These are phyloP conservation scores for Schizosaccharomyces japonicus DNA, from an alignment of 805 yeast species.

Conservation along the genomic window DNA sequence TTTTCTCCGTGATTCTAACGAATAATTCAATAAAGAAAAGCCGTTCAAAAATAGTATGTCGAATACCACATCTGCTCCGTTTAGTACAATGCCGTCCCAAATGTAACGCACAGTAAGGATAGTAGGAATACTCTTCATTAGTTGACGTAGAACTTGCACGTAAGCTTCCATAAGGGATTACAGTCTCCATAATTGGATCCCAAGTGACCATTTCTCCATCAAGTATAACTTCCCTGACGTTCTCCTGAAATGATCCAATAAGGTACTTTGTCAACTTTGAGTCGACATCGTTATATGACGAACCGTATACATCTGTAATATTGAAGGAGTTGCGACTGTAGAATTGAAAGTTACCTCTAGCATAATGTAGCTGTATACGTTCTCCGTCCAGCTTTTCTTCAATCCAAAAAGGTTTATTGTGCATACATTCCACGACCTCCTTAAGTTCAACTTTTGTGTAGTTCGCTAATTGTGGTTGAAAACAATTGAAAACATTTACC, in stretches of 20 bases:
- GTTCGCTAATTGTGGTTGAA: constrained; percentile 54
- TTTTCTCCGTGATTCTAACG: constrained; percentile 32
- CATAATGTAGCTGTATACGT: constrained; percentile 53
- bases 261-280: constrained; percentile 3
- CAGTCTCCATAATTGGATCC: constrained; percentile 28
- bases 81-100: not conserved
- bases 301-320: constrained; percentile 48
- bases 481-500: constrained; percentile 29
- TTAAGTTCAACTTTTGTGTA: constrained; percentile 29
- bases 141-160: not conserved
- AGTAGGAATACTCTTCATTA: not conserved
- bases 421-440: constrained; percentile 19
- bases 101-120: not conserved
- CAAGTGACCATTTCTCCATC: constrained; percentile 92
- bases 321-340: constrained; percentile 45
- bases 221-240: constrained; percentile 20
- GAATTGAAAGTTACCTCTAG: constrained; percentile 24
- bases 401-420: constrained; percentile 29
- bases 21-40: constrained; percentile 27
- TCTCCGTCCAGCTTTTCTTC: constrained; percentile 94
- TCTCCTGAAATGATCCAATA: not conserved
- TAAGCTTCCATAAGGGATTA: constrained; percentile 65
- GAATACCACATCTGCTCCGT: constrained; percentile 23
- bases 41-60: constrained; percentile 58
- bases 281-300: constrained; percentile 15